Evolutionary conservation across 306 rosid genomes (phyloP), one percentile per base, ranked within the genome.

Genomic region (Rosa rugosa): DNA sequence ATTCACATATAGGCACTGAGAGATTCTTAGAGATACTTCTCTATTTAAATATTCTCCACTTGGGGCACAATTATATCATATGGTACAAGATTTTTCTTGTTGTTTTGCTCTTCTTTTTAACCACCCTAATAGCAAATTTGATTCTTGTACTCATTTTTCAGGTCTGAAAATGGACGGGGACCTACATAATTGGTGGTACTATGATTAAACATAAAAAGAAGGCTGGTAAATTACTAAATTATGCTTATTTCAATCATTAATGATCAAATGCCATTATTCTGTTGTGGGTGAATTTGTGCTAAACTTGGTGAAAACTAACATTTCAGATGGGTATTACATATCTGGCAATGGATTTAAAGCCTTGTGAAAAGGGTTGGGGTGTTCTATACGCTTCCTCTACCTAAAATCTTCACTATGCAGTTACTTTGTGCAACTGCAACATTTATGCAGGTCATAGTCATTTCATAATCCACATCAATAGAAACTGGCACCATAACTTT

Each of bases 11-110:
- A 20, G 45, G 81, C 75, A 41, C 42, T 76, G 51, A 53, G 79
- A 75, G 50, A 57, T 83, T 68, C 69, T 67, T 27, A 40, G 62
- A 22, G 77, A 77, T 54, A 64, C 53, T 3, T 18, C 54, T 47
- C 59, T 44, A 59, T 20, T 47, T 83, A 73, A 56, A 8, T 60
- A 44, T 16, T 75, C 10, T 63, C 62, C 25, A 4, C 65, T 40
- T 14, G 4, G 45, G 11, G 47, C 49, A 47, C 69, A 53, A 83
- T 45, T 20, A 50, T 45, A 83, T 45, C 14, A 50, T 45, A 38
- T 60, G 49, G 44, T 9, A 74, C 16, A 1, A 8, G 44, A 47
- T 63, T 38, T 25, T 46, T n/a, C 59, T 17, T 12, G 47, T 41
- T 49, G 50, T 45, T 11, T 40, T 50, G 11, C 4, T n/a, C 34